phyloP scores from a whole-genome alignment of 805 yeast species.

The Candida hungchunana region DNA sequence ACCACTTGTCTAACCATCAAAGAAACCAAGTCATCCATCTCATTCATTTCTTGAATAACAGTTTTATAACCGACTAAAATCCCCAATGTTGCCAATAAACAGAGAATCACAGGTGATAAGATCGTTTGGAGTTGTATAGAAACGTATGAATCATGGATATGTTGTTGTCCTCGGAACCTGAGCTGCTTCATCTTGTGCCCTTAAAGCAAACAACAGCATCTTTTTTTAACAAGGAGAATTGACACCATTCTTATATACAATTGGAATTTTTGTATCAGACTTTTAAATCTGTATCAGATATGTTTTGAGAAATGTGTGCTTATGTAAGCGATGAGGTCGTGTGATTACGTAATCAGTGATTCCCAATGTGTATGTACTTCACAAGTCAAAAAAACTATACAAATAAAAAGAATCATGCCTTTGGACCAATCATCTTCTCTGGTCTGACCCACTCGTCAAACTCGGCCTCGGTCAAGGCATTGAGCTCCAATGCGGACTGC shows the following conservation, averaged over 20 bases:
- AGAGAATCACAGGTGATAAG: conserved; percentile 5
- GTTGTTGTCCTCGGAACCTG: conserved; percentile 11
- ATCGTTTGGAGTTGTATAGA: conserved; percentile 5
- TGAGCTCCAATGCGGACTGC: conserved; percentile 89
- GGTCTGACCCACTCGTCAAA: conserved; percentile 97
- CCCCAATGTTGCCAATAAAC: not conserved
- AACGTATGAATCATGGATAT: conserved; percentile 8
- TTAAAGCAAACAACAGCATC: too few relatives aligned
- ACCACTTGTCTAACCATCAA: not conserved
- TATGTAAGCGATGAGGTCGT: too few relatives aligned
- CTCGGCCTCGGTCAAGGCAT: conserved; percentile 77
- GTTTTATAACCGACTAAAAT: conserved; percentile 2
- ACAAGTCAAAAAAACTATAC: too few relatives aligned
- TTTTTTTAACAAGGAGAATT: too few relatives aligned
- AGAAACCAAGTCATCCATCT: not conserved
- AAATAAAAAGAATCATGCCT: too few relatives aligned
- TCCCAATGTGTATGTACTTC: too few relatives aligned
- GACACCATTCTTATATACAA: too few relatives aligned
- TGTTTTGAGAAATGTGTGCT: too few relatives aligned
- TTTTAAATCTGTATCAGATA: too few relatives aligned
- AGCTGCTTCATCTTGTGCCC: too few relatives aligned
- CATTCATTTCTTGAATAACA: not conserved
- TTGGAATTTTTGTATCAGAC: too few relatives aligned
- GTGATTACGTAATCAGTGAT: too few relatives aligned
- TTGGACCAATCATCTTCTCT: conserved; percentile 97